phyloP scores from a whole-genome alignment of 1,284 basidiomycete species.

The Apiotrichum mycotoxinovorans region DNA sequence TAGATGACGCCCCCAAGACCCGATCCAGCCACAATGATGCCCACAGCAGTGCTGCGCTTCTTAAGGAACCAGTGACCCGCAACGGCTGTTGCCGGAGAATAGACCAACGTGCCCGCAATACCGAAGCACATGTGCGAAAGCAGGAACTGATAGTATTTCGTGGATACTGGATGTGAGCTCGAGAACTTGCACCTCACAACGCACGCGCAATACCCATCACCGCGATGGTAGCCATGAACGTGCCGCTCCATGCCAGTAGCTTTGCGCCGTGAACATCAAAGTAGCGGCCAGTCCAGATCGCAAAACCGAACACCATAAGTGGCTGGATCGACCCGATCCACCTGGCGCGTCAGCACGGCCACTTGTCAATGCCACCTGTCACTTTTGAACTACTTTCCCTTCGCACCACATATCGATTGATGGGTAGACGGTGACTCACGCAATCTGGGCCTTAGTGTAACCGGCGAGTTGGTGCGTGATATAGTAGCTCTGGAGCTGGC shows the following conservation, averaged over 20 bases:
- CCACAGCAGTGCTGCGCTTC: slow-evolving; percentile 39
- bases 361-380: too few relatives aligned
- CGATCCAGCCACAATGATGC: slow-evolving; percentile 41
- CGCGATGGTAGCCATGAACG: background rate
- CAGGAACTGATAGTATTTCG: slow-evolving; percentile 46
- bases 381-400: too few relatives aligned
- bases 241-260: background rate
- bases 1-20: slow-evolving; percentile 46
- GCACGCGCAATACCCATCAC: slow-evolving; percentile 3
- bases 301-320: slow-evolving; percentile 21
- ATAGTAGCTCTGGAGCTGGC: slow-evolving; percentile 27
- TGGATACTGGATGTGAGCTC: slow-evolving; percentile 30
- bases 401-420: slow-evolving; percentile 2
- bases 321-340: slow-evolving; percentile 25
- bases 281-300: slow-evolving; percentile 23
- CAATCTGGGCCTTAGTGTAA: slow-evolving; percentile 17
- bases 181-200: background rate
- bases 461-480: slow-evolving; percentile 17
- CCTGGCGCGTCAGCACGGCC: background rate
- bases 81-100: slow-evolving; percentile 42
- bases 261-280: slow-evolving; percentile 30
- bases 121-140: slow-evolving; percentile 41
- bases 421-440: slow-evolving; percentile 21
- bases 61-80: slow-evolving; percentile 46
- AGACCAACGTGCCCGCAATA: slow-evolving; percentile 35